A percentile compares a stretch with the other conserved stretches of the same genome.
phyloP scores from a whole-genome alignment of 1,139 yeast species.

The Protomyces gravidus region DNA sequence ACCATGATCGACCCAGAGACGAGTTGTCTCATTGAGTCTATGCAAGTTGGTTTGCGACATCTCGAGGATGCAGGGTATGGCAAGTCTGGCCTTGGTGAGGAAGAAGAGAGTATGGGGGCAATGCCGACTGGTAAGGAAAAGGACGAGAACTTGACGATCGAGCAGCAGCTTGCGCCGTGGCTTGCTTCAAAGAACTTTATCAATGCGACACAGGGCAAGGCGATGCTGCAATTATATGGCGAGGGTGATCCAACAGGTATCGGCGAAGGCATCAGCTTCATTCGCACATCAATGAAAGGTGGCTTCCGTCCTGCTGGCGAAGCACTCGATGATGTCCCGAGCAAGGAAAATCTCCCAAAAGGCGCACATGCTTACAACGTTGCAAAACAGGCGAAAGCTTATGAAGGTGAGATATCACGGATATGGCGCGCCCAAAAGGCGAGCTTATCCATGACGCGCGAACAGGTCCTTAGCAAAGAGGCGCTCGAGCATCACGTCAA shows the following conservation, averaged over 20 bases:
- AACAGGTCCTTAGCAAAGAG: slow-evolving; percentile 42
- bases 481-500: slow-evolving; percentile 33
- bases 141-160: slow-evolving; percentile 52
- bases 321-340: slow-evolving; percentile 43
- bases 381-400: slow-evolving; percentile 84
- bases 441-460: slow-evolving; percentile 50
- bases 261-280: slow-evolving; percentile 84
- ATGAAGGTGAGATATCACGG: slow-evolving; percentile 81
- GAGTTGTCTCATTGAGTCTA: slow-evolving; percentile 75
- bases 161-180: slow-evolving; percentile 93
- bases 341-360: slow-evolving; percentile 42
- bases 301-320: slow-evolving; percentile 69
- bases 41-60: slow-evolving; percentile 87
- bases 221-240: slow-evolving; percentile 94
- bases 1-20: slow-evolving; percentile 93
- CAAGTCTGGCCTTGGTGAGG: slow-evolving; percentile 45
- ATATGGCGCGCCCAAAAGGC: slow-evolving; percentile 87
- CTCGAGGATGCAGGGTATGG: slow-evolving; percentile 68
- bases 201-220: slow-evolving; percentile 91
- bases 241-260: slow-evolving; percentile 94
- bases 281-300: slow-evolving; percentile 90
- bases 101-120: slow-evolving; percentile 5
- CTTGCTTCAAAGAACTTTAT: slow-evolving; percentile 82
- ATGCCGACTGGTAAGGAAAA: slow-evolving; percentile 37
- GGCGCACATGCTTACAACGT: slow-evolving; percentile 69